Percentiles rank a stretch among this genome's conserved stretches.
These are phyloP conservation scores for Calocera viscosa DNA, from an alignment of 768 basidiomycete genomes.

Conservation along the genomic window DNA sequence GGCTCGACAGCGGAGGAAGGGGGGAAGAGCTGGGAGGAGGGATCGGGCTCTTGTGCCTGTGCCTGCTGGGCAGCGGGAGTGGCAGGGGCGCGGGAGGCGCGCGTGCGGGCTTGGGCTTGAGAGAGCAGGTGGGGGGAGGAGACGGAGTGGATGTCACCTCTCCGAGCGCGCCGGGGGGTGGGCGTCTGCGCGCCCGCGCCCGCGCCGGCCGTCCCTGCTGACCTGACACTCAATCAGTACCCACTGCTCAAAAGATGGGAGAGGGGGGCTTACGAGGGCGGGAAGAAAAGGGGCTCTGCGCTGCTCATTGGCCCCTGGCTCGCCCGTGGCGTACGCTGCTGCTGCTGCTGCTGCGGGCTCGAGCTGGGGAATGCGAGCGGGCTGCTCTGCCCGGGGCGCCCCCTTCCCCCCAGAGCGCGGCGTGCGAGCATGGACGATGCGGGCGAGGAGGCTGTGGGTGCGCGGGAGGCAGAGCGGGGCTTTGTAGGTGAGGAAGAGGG, in stretches of 20 bases:
- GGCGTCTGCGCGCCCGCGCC: neutral
- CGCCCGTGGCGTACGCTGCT: neutral
- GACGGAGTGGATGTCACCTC: constrained; percentile 7
- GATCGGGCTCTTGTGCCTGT: neutral
- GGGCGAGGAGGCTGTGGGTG: neutral
- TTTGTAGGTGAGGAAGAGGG: constrained; percentile 3
- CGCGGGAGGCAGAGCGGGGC: neutral
- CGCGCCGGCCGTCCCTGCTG: neutral
- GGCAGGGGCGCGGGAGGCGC: neutral
- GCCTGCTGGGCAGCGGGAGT: neutral
- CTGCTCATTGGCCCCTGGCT: neutral
- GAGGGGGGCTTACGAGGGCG: neutral
- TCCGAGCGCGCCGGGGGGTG: neutral
- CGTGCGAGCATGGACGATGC: neutral
- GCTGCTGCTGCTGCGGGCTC: neutral
- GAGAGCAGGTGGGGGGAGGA: constrained; percentile 1
- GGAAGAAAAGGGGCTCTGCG: constrained; percentile 2
- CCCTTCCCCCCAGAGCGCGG: neutral
- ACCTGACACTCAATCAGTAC: too few relatives aligned
- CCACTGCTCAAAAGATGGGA: neutral
- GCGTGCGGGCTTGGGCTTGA: neutral
- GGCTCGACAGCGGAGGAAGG: constrained; percentile 23
- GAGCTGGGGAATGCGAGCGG: neutral
- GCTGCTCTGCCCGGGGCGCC: neutral
- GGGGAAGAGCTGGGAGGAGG: neutral